Conservation (phyloP, 1,284 basidiomycete genomes). For the Fomitopsis betulina region DNA sequence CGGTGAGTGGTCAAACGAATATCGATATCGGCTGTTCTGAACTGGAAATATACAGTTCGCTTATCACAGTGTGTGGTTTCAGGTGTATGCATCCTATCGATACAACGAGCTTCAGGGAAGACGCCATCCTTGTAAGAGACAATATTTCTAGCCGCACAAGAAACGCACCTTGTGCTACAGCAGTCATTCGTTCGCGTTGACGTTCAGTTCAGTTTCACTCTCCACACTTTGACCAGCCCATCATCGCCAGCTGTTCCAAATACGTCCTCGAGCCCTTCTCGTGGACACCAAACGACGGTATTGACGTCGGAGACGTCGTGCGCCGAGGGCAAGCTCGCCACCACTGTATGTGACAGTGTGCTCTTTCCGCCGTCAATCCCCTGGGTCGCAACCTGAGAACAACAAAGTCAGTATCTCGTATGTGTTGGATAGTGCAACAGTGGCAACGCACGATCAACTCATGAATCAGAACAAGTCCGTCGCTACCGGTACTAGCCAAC, state of each 20-base stretch:
- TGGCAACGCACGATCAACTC: slow-evolving; percentile 51
- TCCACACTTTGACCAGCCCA: slow-evolving; percentile 69
- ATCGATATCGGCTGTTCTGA: too few relatives aligned
- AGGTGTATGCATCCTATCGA: not conserved
- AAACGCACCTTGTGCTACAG: not conserved
- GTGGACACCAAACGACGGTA: slow-evolving; percentile 72
- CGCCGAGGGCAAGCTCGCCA: slow-evolving; percentile 50
- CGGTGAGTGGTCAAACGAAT: not conserved
- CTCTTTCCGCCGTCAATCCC: slow-evolving; percentile 20
- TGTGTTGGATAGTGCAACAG: not conserved
- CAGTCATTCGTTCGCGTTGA: not conserved
- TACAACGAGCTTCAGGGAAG: not conserved
- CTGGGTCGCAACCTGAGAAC: slow-evolving; percentile 13
- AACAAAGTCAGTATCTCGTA: not conserved
- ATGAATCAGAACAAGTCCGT: slow-evolving; percentile 75
- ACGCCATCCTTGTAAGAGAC: not conserved
- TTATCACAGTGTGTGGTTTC: not conserved
- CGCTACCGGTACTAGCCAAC: slow-evolving; percentile 71
- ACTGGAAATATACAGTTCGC: too few relatives aligned
- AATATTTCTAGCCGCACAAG: not conserved
- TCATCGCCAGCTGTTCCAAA: slow-evolving; percentile 82
- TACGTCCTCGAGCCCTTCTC: slow-evolving; percentile 52
- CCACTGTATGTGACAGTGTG: slow-evolving; percentile 36
- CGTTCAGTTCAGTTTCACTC: slow-evolving; percentile 6
- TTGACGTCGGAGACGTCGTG: slow-evolving; percentile 82